Base-by-base conservation (phyloP, 345 rosid genomes). In the Zanthoxylum bungeanum region DNA sequence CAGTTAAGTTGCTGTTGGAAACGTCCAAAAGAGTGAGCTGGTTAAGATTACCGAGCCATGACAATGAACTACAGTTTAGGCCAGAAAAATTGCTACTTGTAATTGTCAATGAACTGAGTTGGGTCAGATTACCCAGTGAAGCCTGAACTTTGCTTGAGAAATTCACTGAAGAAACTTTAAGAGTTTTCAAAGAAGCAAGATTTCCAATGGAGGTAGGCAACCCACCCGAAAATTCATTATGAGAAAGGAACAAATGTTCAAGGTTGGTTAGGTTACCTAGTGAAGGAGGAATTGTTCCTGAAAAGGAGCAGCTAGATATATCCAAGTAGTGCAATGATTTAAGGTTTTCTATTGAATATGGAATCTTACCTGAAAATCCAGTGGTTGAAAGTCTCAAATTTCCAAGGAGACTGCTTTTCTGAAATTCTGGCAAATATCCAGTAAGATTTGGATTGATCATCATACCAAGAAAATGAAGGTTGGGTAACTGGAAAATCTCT, bases 71-170 rank as follows among this genome's bases (percentile, higher is more conserved):
- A 36, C 37, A 24, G 6, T 21, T 1, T 4, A 5, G 27, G 25
- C n/a, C 16, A 0, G 24, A 16, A 33, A 67, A 67, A 1, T 10
- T n/a, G 28, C 51, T 67, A 4, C 7, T 1, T 1, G 10, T 3
- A 36, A 67, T 27, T 2, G 0, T 7, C 8, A 51, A 33, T n/a
- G 1, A 0, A 30, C 25, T 49, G 4, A 67, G 71, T 6, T 50
- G 44, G 1, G 71, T 31, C 4, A 67, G 60, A 1, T 67, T 34
- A 22, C 72, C 31, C 3, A 55, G 12, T 16, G 63, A 55, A 37
- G 72, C 37, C 1, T 73, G 70, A 7, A 71, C 22, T 28, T 9
- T 4, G 19, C 79, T 66, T 2, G 21, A 37, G 24, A 78, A 70
- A 2, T 8, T n/a, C 27, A 8, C 7, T 40, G 4, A 11, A 40